These are phyloP conservation scores for Rhizopogon roseolus DNA, from an alignment of 768 basidiomycete genomes.

Conservation along the genomic window DNA sequence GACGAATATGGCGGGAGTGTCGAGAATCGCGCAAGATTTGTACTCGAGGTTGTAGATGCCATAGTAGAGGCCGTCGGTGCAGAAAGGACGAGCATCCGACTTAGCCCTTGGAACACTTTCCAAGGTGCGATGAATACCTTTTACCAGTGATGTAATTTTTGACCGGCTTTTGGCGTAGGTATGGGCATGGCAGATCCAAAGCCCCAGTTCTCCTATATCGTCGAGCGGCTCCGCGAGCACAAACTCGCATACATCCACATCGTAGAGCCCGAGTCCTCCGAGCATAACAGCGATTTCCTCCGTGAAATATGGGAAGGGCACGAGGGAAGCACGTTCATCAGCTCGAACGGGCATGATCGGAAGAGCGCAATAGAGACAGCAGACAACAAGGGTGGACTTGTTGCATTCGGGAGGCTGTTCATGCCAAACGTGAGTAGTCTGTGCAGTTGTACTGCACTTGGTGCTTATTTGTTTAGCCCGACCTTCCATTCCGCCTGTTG, in stretches of 20 bases:
- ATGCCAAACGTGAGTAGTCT: conserved; percentile 32
- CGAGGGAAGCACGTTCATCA: conserved; percentile 32
- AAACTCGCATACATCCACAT: conserved; percentile 50
- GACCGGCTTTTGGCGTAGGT: conserved; percentile 20
- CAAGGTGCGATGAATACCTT: too few species aligned
- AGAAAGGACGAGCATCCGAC: conserved; percentile 47
- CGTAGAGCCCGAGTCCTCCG: conserved; percentile 34
- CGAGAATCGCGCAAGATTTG: conserved; percentile 55
- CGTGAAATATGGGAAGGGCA: conserved; percentile 35
- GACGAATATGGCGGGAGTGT: conserved; percentile 69
- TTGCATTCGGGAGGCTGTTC: conserved; percentile 34
- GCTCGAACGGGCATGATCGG: conserved; percentile 40
- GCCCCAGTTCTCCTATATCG: conserved; percentile 50
- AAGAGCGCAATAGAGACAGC: conserved; percentile 34
- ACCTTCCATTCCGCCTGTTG: conserved; percentile 25
- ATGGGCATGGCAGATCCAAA: conserved; percentile 54
- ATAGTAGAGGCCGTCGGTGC: conserved; percentile 48
- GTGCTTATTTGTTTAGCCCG: conserved; percentile 14
- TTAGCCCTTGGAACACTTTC: conserved; percentile 50
- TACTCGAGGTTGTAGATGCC: conserved; percentile 49
- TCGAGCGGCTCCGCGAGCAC: conserved; percentile 31
- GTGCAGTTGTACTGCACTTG: background rate
- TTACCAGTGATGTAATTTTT: conserved; percentile 4
- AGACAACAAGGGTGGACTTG: conserved; percentile 26
- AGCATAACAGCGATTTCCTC: conserved; percentile 37